Percentiles rank a stretch among this genome's conserved stretches.
Evolutionary conservation across 164 flowering plant genomes (phyloP).

Genomic region (Kingdonia uniflora): DNA sequence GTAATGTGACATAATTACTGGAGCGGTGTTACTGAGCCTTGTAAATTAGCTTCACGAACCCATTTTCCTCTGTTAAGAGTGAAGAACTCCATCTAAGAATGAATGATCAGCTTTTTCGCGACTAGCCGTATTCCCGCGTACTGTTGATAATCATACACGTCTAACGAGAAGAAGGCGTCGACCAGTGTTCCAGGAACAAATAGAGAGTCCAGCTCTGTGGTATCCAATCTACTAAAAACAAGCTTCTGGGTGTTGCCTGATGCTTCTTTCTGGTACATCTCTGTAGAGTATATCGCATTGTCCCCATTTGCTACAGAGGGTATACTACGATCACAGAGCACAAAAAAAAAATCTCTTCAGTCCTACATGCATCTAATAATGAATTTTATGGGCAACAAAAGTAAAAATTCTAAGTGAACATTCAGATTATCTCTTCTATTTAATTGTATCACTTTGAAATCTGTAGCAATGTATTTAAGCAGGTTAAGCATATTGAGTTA

Average conservation of each 20-base stretch:
- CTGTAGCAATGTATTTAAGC: no score
- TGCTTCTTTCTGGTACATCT: constrained; percentile 58
- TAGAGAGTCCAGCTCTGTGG: constrained; percentile 47
- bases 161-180: constrained; percentile 64
- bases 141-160: constrained; percentile 66
- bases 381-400: no score
- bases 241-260: constrained; percentile 39
- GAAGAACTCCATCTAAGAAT: constrained; percentile 14
- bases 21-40: no score
- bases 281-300: constrained; percentile 35
- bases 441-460: no score
- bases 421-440: no score
- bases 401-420: no score
- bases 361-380: no score
- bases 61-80: not conserved
- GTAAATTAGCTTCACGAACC: no score
- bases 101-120: constrained; percentile 33
- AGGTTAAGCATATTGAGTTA: no score
- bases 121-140: constrained; percentile 60
- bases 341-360: no score
- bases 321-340: constrained; percentile 38
- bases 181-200: constrained; percentile 42
- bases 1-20: no score
- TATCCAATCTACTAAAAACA: constrained; percentile 44
- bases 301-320: constrained; percentile 47